phyloP scores from a whole-genome alignment of 805 yeast species.

The Yarrowia deformans region DNA sequence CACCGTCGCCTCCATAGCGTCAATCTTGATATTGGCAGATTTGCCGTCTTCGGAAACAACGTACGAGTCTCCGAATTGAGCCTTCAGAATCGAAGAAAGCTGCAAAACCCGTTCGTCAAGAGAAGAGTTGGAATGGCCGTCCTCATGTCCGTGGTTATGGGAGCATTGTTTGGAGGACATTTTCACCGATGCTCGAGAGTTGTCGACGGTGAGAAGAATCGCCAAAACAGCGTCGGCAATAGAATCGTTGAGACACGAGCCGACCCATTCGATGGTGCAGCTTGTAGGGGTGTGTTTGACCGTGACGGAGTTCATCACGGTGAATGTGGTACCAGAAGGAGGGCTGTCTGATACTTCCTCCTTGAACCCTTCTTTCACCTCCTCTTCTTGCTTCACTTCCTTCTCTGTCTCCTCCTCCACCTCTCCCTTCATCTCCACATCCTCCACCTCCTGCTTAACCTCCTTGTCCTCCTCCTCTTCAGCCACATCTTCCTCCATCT shows the following conservation, averaged over 20 bases:
- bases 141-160: conserved; percentile 31
- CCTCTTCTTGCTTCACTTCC: conserved; percentile 14
- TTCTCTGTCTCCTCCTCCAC: neutral
- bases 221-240: conserved; percentile 95
- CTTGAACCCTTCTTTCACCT: neutral
- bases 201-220: conserved; percentile 86
- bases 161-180: conserved; percentile 68
- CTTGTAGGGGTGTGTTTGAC: conserved; percentile 58
- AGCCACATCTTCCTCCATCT: conserved; percentile 42
- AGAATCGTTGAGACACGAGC: conserved; percentile 87
- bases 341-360: no score
- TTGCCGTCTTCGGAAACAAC: conserved; percentile 50
- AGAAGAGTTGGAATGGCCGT: conserved; percentile 48
- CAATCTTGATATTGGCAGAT: conserved; percentile 69
- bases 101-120: conserved; percentile 48
- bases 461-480: conserved; percentile 50
- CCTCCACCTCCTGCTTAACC: conserved; percentile 44
- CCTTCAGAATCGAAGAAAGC: conserved; percentile 63
- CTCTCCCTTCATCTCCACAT: neutral
- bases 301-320: conserved; percentile 69
- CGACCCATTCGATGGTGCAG: conserved; percentile 86
- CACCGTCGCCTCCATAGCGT: conserved; percentile 74
- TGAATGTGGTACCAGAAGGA: no score
- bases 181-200: conserved; percentile 94
- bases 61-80: conserved; percentile 89